Evolutionary conservation across 2,329 filamentous ascomycete genomes (phyloP).

Genomic region (Fusarium setosum): DNA sequence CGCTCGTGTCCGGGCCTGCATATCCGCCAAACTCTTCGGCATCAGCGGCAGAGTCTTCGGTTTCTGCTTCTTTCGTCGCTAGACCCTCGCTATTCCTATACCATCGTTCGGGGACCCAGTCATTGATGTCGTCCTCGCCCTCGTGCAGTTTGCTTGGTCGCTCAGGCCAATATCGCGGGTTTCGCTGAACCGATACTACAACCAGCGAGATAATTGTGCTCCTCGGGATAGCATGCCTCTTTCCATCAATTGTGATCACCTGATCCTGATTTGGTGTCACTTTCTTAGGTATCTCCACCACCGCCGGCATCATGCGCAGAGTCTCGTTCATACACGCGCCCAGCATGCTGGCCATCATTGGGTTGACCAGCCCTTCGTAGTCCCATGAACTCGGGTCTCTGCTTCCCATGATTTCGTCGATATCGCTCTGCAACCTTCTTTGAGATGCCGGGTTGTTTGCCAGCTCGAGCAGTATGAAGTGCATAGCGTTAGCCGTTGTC

Average conservation of each 20-base stretch:
- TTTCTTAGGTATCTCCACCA: conserved; percentile 78
- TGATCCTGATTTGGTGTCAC: conserved; percentile 63
- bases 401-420: conserved; percentile 73
- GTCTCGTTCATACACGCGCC: conserved; percentile 84
- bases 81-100: conserved; percentile 54
- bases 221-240: conserved; percentile 67
- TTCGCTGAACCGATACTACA: conserved; percentile 69
- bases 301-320: conserved; percentile 77
- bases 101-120: conserved; percentile 81
- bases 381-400: conserved; percentile 72
- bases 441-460: conserved; percentile 75
- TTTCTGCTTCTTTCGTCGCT: conserved; percentile 30
- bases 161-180: conserved; percentile 79
- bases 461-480: conserved; percentile 76
- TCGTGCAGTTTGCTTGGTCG: conserved; percentile 57
- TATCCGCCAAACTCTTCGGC: conserved; percentile 69
- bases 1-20: conserved; percentile 69
- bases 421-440: conserved; percentile 73
- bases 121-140: conserved; percentile 67
- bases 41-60: conserved; percentile 31
- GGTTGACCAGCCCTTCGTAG: conserved; percentile 74
- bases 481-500: conserved; percentile 80
- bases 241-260: conserved; percentile 67
- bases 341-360: conserved; percentile 75
- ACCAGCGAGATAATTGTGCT: conserved; percentile 66